Evolutionary conservation across 179 eudicot genomes (phyloP), one percentile per base, ranked within the genome.

Genomic region (Carnegiea gigantea): DNA sequence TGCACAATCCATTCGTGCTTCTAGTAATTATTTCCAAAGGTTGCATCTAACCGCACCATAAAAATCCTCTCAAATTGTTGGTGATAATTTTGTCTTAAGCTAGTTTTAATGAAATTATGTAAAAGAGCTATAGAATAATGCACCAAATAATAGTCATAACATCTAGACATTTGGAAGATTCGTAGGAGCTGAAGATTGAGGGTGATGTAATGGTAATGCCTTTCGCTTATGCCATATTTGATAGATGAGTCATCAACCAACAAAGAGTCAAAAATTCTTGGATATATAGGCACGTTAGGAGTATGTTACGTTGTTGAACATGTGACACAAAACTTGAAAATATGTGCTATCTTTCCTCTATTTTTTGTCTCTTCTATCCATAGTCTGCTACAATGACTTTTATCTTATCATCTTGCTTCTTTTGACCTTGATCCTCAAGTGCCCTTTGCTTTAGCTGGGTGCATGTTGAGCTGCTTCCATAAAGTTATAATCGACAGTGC

Each of bases 281-380:
- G 36, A 28, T 57, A 20, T 2, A 59, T 20, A 76, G 49, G 6
- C 53, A 60, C 18, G 68, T 57, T 17, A 59, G 79, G 70, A 59
- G n/a, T n/a, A n/a, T n/a, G n/a, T 9, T 76, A 7, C 36, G 48
- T n/a, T 59, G 51, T 20, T 77, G 9, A 5, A 36, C 13, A 20
- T 77, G 70, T 54, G 70, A 77, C 8, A 77, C 8, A 12, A 77
- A 11, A 5, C 24, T 57, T 59, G 20, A 28, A 17, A 21, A 46
- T 49, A 59, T 77, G 59, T 18, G 79, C 70, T 20, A 60, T 1
- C 51, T 77, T 70, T 4, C 3, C 20, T 30, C 30, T 38, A 20
- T 60, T 70, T 77, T 44, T 13, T 59, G 49, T 14, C 79, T 59
- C 48, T 57, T 77, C 8, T 59, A 28, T 36, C 57, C 70, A 77